These are phyloP conservation scores for Gynostemma pentaphyllum DNA, from an alignment of 306 rosid species.

Conservation along the genomic window DNA sequence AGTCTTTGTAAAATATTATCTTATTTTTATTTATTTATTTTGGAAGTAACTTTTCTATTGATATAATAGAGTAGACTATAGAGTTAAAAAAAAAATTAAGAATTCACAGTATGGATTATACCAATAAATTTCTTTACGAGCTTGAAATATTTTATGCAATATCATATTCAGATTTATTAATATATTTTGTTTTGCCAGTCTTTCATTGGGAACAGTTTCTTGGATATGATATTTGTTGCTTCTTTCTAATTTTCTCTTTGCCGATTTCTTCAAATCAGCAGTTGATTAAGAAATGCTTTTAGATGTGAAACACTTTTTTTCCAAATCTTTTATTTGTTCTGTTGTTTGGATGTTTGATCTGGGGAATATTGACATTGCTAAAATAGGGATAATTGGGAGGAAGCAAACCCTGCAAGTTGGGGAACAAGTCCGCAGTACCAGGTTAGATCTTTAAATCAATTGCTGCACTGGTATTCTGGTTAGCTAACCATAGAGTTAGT, in stretches of 20 bases:
- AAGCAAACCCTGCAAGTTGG: conserved; percentile 97
- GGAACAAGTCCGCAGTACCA: conserved; percentile 90
- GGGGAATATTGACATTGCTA: conserved; percentile 13
- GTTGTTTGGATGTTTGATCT: conserved; percentile 10
- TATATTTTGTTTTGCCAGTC: not conserved
- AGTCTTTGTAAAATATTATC: not conserved
- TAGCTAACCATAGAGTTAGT: not conserved
- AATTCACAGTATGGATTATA: not conserved
- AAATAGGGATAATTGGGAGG: conserved; percentile 94
- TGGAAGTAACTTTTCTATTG: not conserved
- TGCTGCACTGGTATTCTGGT: conserved; percentile 2
- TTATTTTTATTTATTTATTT: not conserved
- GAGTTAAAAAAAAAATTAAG: not conserved
- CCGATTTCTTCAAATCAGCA: not conserved
- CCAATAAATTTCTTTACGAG: not conserved
- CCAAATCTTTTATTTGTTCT: too few species aligned
- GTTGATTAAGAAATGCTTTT: too few species aligned
- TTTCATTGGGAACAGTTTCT: not conserved
- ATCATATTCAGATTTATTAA: not conserved
- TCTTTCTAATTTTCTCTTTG: not conserved
- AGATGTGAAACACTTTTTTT: too few species aligned
- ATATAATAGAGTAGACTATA: not conserved
- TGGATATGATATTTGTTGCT: not conserved
- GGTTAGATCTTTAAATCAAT: conserved; percentile 26
- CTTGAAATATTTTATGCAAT: not conserved